Conservation (phyloP, 192 early-diverging fungal genomes). For the Mortierella antarctica region DNA sequence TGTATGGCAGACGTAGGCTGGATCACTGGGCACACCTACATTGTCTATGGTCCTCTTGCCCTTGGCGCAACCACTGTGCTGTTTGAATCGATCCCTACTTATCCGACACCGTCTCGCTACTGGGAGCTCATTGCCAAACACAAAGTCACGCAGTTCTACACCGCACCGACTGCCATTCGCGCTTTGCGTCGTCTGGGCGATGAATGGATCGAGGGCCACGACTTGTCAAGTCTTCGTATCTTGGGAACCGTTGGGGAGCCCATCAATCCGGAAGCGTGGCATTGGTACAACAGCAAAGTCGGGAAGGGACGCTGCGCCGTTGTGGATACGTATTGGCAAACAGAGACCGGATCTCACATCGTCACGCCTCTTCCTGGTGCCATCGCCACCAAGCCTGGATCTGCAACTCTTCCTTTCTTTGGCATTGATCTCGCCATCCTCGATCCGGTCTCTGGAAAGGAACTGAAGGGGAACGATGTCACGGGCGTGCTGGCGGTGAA, state of each 20-base stretch:
- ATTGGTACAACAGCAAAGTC: conserved; percentile 96
- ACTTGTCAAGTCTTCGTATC: conserved; percentile 87
- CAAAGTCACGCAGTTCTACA: conserved; percentile 97
- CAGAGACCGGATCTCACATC: conserved; percentile 92
- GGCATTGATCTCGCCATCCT: conserved; percentile 90
- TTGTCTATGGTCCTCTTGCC: conserved; percentile 90
- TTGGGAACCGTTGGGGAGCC: conserved; percentile 97
- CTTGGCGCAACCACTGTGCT: conserved; percentile 91
- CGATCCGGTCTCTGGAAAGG: conserved; percentile 86
- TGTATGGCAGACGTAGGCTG: conserved; percentile 97
- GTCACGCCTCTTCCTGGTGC: conserved; percentile 91
- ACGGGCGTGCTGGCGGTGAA: conserved; percentile 92
- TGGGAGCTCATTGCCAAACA: conserved; percentile 88
- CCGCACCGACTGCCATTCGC: conserved; percentile 97
- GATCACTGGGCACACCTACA: conserved; percentile 90
- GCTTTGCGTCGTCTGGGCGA: conserved; percentile 90
- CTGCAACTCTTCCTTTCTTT: conserved; percentile 97
- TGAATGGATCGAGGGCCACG: conserved; percentile 77
- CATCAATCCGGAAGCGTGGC: conserved; percentile 98
- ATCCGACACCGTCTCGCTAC: conserved; percentile 85
- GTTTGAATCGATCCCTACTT: conserved; percentile 95
- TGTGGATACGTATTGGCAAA: conserved; percentile 97
- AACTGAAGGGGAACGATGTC: conserved; percentile 85
- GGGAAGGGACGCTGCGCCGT: conserved; percentile 88
- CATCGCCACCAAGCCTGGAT: conserved; percentile 91